Evolutionary conservation across 352 stramenopile species (phyloP), one percentile per base, ranked within the genome.

Genomic region (Phytophthora uliginosa): DNA sequence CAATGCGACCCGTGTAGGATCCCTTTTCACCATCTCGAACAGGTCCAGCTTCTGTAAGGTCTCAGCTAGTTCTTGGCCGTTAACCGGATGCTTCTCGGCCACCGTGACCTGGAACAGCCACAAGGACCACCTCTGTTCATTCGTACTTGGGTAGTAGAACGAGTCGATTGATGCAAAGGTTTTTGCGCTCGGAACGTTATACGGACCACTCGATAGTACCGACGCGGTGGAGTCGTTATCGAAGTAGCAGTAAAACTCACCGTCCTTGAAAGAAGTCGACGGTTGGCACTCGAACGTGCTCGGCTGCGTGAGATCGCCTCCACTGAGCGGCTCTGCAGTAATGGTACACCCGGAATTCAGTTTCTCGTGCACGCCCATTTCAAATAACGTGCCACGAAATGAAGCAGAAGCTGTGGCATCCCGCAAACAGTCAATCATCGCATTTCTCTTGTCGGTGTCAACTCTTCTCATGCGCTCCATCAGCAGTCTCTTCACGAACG

Each of bases 161-260:
- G 54, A 70, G 63, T 64, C 38, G 42, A 70, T 63, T 7, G 40
- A 63, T 8, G 15, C 40, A 42, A 64, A 58, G 26, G 51, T 70
- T 42, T 64, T 70, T n/a, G 53, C 18, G 4, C 42, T 51, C 7
- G 53, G 28, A 33, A 70, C 63, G 36, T 64, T 31, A 18, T 59
- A 63, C 20, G 38, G 42, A 13, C 53, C 53, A 70, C 31, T 58
- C 8, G 31, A 59, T n/a, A 64, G 22, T 8, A 58, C 12, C 10
- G 31, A 60, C 15, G n/a, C 18, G 18, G 62, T 56, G 18, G 57
- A 64, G 40, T 64, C 15, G 42, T 47, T 55, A 28, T 50, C 42
- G 18, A 50, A 50, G 17, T 20, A 50, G 42, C 42, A 50, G 42
- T 6, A 1, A 22, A 2, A 8, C 24, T 20, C 42, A 50, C 42